A percentile compares a stretch with the other conserved stretches of the same genome.
These are phyloP conservation scores for Calvatia gigantea DNA, from an alignment of 768 basidiomycete species.

Conservation along the genomic window DNA sequence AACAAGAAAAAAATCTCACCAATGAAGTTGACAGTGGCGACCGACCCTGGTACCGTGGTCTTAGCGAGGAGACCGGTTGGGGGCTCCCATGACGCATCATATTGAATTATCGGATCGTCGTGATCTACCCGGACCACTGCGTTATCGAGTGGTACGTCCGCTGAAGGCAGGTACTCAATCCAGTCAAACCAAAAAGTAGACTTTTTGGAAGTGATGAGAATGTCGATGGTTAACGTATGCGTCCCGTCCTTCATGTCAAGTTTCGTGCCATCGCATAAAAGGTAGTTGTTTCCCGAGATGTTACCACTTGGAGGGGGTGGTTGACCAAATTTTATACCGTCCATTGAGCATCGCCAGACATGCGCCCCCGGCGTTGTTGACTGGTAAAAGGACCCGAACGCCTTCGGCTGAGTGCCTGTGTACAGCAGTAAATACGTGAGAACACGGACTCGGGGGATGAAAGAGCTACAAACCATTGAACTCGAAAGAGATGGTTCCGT, in stretches of 20 bases:
- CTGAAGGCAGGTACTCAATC: not conserved
- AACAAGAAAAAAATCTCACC: not conserved
- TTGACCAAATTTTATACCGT: not conserved
- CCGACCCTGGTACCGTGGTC: not conserved
- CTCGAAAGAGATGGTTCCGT: not conserved
- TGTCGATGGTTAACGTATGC: not conserved
- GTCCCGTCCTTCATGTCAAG: not conserved
- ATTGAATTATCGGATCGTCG: not conserved
- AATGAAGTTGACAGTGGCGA: not conserved
- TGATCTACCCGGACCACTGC: not conserved
- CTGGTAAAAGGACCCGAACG: not conserved
- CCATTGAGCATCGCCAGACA: not conserved
- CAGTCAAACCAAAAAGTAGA: constrained; percentile 2
- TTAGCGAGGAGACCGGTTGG: not conserved
- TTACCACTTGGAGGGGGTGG: not conserved
- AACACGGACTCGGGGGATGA: not conserved
- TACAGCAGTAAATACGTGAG: not conserved
- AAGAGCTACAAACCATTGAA: not conserved
- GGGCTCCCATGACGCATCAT: not conserved
- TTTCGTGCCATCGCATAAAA: not conserved
- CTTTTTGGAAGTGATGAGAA: not conserved
- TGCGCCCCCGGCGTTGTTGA: not conserved
- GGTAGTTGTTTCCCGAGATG: not conserved
- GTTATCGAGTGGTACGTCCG: not conserved
- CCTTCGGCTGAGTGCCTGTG: not conserved